These are phyloP conservation scores for Fusarium sulawesiense DNA, from an alignment of 2,329 filamentous ascomycete species.

Conservation along the genomic window DNA sequence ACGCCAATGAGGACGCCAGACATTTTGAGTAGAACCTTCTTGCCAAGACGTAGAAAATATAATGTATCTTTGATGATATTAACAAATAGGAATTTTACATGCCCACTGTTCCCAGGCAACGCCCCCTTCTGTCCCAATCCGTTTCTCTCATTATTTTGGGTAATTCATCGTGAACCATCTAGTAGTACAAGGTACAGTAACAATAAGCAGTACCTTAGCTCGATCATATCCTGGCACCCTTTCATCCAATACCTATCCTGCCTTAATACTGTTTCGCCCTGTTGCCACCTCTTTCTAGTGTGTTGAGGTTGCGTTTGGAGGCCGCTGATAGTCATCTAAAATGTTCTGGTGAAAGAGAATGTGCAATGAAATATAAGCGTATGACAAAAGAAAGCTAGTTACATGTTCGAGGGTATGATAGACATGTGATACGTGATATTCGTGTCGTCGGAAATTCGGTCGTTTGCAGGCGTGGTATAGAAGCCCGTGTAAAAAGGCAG, in stretches of 20 bases:
- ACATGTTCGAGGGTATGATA: constrained; percentile 35
- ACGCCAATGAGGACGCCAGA: not conserved
- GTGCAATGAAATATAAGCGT: constrained; percentile 1
- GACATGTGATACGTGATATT: constrained; percentile 43
- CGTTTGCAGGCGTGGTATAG: constrained; percentile 28
- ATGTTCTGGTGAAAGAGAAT: not conserved
- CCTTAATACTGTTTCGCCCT: not conserved
- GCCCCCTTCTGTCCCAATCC: constrained; percentile 16
- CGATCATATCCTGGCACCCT: not conserved
- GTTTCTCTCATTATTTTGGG: constrained; percentile 35
- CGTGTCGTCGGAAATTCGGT: constrained; percentile 40
- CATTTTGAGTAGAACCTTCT: not conserved
- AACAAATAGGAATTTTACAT: constrained; percentile 17
- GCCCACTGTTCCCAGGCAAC: constrained; percentile 21
- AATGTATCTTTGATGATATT: constrained; percentile 9
- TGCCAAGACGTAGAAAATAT: not conserved
- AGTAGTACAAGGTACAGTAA: constrained; percentile 29
- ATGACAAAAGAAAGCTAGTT: constrained; percentile 32
- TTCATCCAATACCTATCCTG: not conserved
- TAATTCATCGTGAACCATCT: constrained; percentile 26
- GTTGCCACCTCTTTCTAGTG: not conserved
- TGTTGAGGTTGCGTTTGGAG: not conserved
- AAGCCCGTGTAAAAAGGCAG: constrained; percentile 2
- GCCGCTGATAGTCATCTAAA: constrained; percentile 21
- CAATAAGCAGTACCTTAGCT: not conserved